Conservation (phyloP, 2,329 filamentous ascomycete species). For the Monilinia aucupariae region DNA sequence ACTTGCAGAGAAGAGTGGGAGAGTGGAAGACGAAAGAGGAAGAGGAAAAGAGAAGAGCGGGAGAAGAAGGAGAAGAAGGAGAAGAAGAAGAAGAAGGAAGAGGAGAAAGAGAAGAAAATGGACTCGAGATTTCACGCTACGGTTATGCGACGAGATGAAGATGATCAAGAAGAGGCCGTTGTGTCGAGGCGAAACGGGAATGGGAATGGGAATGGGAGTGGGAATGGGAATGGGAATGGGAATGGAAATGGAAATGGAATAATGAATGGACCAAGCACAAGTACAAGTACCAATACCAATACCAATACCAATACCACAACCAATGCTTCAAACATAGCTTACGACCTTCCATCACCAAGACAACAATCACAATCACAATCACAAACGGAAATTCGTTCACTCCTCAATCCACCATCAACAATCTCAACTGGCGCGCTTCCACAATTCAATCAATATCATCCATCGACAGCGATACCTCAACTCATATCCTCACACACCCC, state of each 20-base stretch:
- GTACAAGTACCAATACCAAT: background rate
- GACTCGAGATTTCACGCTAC: conserved; percentile 33
- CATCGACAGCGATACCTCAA: conserved; percentile 25
- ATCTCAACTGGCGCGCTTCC: conserved; percentile 26
- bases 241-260: conserved; percentile 3
- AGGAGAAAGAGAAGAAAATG: conserved; percentile 21
- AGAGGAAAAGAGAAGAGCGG: too few species aligned
- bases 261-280: conserved; percentile 19
- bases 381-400: conserved; percentile 13
- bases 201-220: background rate
- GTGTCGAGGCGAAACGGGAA: background rate
- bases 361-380: conserved; percentile 14
- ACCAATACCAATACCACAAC: background rate
- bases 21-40: too few species aligned
- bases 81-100: background rate
- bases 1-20: too few species aligned
- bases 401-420: conserved; percentile 11
- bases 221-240: conserved; percentile 16
- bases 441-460: conserved; percentile 34
- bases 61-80: too few species aligned
- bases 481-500: conserved; percentile 31
- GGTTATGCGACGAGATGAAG: conserved; percentile 33
- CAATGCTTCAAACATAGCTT: conserved; percentile 5
- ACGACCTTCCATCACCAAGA: conserved; percentile 8
- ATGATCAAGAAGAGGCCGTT: conserved; percentile 18